Percentiles rank a stretch among this genome's conserved stretches.
Conservation (phyloP, 257 asterid species). For the Solanum tarapatanum region DNA sequence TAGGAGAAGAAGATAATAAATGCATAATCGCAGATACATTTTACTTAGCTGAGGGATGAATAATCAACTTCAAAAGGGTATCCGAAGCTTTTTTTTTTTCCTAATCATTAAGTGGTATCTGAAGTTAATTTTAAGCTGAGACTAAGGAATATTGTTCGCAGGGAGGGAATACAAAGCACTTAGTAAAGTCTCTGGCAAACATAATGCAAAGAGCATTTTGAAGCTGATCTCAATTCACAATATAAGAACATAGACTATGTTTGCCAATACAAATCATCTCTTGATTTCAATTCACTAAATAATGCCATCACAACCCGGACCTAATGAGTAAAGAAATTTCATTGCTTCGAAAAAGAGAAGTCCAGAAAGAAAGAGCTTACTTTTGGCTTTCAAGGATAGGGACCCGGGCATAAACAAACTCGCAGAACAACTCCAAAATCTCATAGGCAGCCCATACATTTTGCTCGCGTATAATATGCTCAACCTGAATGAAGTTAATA, state of each 20-base stretch:
- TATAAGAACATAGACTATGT: neutral
- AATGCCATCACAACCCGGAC: neutral
- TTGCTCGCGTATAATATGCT: slow-evolving; percentile 84
- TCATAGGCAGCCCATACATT: slow-evolving; percentile 87
- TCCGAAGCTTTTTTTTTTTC: neutral
- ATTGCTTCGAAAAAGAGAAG: neutral
- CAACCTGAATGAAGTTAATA: slow-evolving; percentile 37
- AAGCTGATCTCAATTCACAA: neutral
- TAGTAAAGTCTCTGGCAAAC: neutral
- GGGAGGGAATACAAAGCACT: neutral
- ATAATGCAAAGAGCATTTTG: neutral
- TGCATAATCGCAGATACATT: neutral
- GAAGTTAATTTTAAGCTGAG: neutral
- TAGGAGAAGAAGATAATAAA: neutral
- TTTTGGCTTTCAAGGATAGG: slow-evolving; percentile 82
- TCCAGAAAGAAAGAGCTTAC: slow-evolving; percentile 13
- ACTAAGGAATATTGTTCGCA: neutral
- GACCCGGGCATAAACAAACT: slow-evolving; percentile 71
- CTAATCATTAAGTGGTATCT: neutral
- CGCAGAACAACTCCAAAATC: slow-evolving; percentile 72
- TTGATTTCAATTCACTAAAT: neutral
- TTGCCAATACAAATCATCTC: neutral
- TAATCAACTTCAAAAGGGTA: neutral
- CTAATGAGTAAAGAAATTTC: neutral
- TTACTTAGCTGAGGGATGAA: neutral